Conservation (phyloP, 352 stramenopile genomes). For the Pythium rhizo-oryzae region DNA sequence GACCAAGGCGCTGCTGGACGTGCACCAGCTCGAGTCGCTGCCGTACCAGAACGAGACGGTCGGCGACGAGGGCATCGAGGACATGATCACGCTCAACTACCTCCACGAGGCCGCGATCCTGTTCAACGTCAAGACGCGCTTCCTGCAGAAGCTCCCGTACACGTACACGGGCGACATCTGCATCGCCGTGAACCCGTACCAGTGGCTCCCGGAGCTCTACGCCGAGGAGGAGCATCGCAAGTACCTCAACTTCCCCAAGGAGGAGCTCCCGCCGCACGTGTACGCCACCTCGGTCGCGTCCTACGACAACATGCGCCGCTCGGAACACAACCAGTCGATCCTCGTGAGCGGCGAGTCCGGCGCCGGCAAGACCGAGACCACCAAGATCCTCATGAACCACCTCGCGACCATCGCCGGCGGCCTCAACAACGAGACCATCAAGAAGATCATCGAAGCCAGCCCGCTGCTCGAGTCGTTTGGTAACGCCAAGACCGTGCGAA, state of each 20-base stretch:
- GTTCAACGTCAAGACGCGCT: constrained; percentile 91
- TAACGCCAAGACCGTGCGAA: constrained; percentile 65
- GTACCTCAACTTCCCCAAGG: constrained; percentile 77
- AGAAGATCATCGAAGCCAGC: constrained; percentile 84
- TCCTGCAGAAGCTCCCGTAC: constrained; percentile 91
- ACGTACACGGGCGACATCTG: constrained; percentile 97
- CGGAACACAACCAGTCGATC: constrained; percentile 78
- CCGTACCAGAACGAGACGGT: constrained; percentile 87
- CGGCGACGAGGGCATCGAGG: constrained; percentile 68
- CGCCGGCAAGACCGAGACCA: constrained; percentile 90
- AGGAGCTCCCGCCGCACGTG: constrained; percentile 81
- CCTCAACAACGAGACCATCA: constrained; percentile 74
- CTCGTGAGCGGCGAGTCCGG: constrained; percentile 88
- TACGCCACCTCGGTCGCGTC: constrained; percentile 79
- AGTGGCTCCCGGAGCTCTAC: constrained; percentile 89
- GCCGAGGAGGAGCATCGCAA: constrained; percentile 70
- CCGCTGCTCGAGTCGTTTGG: constrained; percentile 86
- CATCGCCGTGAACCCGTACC: constrained; percentile 97
- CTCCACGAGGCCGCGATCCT: constrained; percentile 93
- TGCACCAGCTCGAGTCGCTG: constrained; percentile 75
- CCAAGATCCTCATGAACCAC: constrained; percentile 92
- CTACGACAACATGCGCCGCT: constrained; percentile 77
- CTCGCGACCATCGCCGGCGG: constrained; percentile 75
- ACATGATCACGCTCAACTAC: constrained; percentile 90
- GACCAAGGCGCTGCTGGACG: constrained; percentile 68